Percentiles rank a stretch among this genome's conserved stretches.
These are phyloP conservation scores for Pleurozium schreberi DNA, from an alignment of 225 moss, liverwort and hornwort genomes.

Conservation along the genomic window DNA sequence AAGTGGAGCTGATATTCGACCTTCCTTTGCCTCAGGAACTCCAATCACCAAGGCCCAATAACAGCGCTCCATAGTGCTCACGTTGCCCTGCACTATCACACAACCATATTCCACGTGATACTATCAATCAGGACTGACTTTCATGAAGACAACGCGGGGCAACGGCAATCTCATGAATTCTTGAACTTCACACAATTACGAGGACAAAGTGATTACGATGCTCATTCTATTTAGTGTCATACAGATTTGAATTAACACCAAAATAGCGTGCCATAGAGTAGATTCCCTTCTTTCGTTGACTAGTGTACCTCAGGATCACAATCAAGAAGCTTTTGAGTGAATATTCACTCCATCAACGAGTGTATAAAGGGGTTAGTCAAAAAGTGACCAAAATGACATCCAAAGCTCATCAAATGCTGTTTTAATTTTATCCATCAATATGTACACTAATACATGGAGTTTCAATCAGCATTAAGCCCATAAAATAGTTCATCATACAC, in stretches of 20 bases:
- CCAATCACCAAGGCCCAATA: constrained; percentile 90
- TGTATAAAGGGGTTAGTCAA: not conserved
- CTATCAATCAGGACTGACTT: not conserved
- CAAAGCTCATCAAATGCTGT: not conserved
- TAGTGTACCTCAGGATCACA: not conserved
- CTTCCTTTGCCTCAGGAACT: constrained; percentile 47
- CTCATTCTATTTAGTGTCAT: not conserved
- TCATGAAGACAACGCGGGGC: not conserved
- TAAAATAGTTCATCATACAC: not conserved
- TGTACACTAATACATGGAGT: not conserved
- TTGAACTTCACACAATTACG: not conserved
- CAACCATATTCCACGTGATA: not conserved
- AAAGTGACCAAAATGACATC: not conserved
- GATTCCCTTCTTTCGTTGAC: not conserved
- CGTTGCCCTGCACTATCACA: constrained; percentile 3
- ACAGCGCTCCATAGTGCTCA: constrained; percentile 36
- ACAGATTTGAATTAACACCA: not conserved
- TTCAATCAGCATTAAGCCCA: not conserved
- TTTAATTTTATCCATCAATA: not conserved
- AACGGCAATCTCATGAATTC: not conserved
- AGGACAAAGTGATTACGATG: not conserved
- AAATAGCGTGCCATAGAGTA: not conserved
- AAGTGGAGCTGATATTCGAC: constrained; percentile 72
- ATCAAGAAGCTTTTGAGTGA: not conserved
- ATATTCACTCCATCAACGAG: not conserved